These are phyloP conservation scores for Schizosaccharomyces osmophilus DNA, from an alignment of 805 yeast genomes.

Conservation along the genomic window DNA sequence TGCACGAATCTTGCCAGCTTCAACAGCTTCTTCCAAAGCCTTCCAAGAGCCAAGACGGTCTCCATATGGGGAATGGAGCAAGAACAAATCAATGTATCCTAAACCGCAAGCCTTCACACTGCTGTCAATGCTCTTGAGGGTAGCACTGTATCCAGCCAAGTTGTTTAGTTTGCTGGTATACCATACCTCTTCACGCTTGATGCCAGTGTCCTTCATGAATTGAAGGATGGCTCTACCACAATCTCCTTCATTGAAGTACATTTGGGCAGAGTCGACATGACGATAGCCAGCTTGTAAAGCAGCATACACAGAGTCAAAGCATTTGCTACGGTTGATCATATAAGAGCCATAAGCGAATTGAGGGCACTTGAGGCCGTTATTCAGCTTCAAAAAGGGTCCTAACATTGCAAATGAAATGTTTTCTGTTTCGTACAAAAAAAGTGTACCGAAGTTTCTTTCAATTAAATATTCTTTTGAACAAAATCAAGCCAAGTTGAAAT, in stretches of 20 bases:
- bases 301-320: background rate
- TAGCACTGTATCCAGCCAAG: conserved; percentile 25
- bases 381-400: background rate
- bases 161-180: conserved; percentile 14
- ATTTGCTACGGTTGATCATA: background rate
- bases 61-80: conserved; percentile 31
- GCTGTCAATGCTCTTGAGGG: conserved; percentile 34
- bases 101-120: conserved; percentile 25
- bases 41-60: conserved; percentile 39
- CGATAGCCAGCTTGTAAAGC: background rate
- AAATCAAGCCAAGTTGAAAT: no score
- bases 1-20: conserved; percentile 30
- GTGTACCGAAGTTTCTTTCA: no score
- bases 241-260: conserved; percentile 41
- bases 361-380: background rate
- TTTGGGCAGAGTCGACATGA: conserved; percentile 41
- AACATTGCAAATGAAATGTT: background rate
- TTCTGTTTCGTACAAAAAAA: no score
- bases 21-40: conserved; percentile 53
- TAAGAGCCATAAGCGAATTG: background rate
- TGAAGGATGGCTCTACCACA: conserved; percentile 31
- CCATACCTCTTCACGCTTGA: conserved; percentile 16
- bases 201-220: conserved; percentile 20
- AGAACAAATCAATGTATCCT: conserved; percentile 39
- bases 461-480: no score